Percentiles rank a stretch among this genome's conserved stretches.
phyloP scores from a whole-genome alignment of 73 alveolate species.

The Paramecium octaurelia region DNA sequence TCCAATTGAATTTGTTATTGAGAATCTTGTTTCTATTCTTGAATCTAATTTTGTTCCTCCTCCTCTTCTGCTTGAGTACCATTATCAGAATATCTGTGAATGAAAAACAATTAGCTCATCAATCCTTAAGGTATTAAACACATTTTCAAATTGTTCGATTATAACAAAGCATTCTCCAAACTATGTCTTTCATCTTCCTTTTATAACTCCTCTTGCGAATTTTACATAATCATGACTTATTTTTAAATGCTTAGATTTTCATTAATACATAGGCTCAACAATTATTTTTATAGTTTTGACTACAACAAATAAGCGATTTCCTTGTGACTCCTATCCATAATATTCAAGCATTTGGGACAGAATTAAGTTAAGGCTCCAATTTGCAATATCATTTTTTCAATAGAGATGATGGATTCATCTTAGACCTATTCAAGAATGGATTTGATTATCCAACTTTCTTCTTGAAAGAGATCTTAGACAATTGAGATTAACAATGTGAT shows the following conservation, averaged over 20 bases:
- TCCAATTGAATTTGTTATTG: neutral
- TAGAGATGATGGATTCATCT: neutral
- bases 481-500: neutral
- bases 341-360: neutral
- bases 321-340: neutral
- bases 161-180: neutral
- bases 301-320: neutral
- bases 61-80: neutral
- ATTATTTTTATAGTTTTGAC: neutral
- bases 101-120: neutral
- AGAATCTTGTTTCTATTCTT: neutral
- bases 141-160: neutral
- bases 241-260: neutral
- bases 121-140: conserved; percentile 3
- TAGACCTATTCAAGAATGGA: neutral
- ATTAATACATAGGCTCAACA: neutral
- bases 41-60: neutral
- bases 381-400: neutral
- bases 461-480: neutral
- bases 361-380: neutral
- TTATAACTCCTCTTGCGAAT: neutral
- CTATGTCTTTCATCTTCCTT: neutral
- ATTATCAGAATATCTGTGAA: neutral
- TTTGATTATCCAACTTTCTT: neutral
- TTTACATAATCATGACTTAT: neutral